Percentiles rank a stretch among this genome's conserved stretches.
Evolutionary conservation across 805 yeast species (phyloP).

Genomic region (Saturnispora diversa): DNA sequence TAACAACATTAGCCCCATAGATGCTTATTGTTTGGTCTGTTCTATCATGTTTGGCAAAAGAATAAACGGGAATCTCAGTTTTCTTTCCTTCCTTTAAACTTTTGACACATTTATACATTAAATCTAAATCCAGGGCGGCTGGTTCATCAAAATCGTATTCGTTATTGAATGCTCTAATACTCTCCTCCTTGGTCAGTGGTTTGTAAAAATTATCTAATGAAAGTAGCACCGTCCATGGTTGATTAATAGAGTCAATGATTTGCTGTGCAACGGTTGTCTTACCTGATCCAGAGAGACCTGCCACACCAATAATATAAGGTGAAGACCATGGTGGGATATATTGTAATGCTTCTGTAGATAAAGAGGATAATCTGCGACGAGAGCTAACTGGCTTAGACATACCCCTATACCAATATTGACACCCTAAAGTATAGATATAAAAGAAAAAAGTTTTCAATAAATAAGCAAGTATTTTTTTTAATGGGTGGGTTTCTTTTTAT

Average conservation of each 20-base stretch:
- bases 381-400: neutral
- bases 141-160: constrained; percentile 87
- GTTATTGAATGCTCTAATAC: constrained; percentile 53
- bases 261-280: constrained; percentile 85
- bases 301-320: constrained; percentile 81
- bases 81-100: constrained; percentile 63
- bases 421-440: no score
- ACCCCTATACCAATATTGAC: no score
- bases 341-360: constrained; percentile 16
- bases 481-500: neutral
- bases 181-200: constrained; percentile 57
- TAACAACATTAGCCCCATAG: constrained; percentile 90
- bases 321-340: constrained; percentile 85
- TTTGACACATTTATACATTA: constrained; percentile 53
- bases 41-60: constrained; percentile 56
- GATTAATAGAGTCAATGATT: constrained; percentile 66
- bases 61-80: constrained; percentile 59
- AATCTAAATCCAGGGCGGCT: constrained; percentile 71
- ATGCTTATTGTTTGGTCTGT: constrained; percentile 63
- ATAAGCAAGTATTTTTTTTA: no score
- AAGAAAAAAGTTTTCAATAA: neutral
- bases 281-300: constrained; percentile 85
- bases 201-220: constrained; percentile 89
- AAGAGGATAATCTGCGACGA: constrained; percentile 6
- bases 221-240: constrained; percentile 89